Conservation (phyloP, 2,329 filamentous ascomycete species). For the Alternaria sp. region DNA sequence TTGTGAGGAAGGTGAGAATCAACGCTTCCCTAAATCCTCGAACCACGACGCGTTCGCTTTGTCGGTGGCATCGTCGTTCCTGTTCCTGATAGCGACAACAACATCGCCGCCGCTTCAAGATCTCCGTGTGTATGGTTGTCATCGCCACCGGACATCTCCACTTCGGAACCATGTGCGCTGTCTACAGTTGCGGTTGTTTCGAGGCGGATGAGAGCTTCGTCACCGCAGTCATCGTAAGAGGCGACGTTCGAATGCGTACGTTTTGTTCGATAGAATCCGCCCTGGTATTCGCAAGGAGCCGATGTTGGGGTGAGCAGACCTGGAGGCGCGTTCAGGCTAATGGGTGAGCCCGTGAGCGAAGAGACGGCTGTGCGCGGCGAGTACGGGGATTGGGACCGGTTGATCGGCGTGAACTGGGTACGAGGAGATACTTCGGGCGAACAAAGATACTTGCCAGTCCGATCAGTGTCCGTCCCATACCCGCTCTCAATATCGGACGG, state of each 20-base stretch:
- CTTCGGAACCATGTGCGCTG: slow-evolving; percentile 8
- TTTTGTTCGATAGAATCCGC: slow-evolving; percentile 30
- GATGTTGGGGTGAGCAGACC: slow-evolving; percentile 24
- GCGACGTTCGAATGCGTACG: slow-evolving; percentile 40
- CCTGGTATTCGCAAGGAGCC: slow-evolving; percentile 18
- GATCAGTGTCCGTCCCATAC: slow-evolving; percentile 55
- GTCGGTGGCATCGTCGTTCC: slow-evolving; percentile 31
- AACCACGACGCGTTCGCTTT: slow-evolving; percentile 46
- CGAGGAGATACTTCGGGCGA: slow-evolving; percentile 54
- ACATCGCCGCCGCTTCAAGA: slow-evolving; percentile 47
- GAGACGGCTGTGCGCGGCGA: slow-evolving; percentile 22
- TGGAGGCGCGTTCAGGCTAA: slow-evolving; percentile 8
- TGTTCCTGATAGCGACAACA: slow-evolving; percentile 44
- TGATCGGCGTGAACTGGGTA: slow-evolving; percentile 55
- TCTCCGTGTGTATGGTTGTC: slow-evolving; percentile 30
- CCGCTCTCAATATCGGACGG: slow-evolving; percentile 50
- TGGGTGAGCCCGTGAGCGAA: slow-evolving; percentile 23
- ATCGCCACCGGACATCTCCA: slow-evolving; percentile 11
- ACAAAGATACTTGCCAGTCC: slow-evolving; percentile 45
- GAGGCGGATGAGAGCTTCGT: slow-evolving; percentile 14
- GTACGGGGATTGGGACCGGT: slow-evolving; percentile 36
- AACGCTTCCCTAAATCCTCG: slow-evolving; percentile 23
- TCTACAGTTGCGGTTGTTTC: slow-evolving; percentile 13
- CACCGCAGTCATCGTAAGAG: slow-evolving; percentile 5
- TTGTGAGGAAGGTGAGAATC: slow-evolving; percentile 7